These are phyloP conservation scores for Cenchrus purpureus DNA, from an alignment of 176 grass and related monocot genomes.

Conservation along the genomic window DNA sequence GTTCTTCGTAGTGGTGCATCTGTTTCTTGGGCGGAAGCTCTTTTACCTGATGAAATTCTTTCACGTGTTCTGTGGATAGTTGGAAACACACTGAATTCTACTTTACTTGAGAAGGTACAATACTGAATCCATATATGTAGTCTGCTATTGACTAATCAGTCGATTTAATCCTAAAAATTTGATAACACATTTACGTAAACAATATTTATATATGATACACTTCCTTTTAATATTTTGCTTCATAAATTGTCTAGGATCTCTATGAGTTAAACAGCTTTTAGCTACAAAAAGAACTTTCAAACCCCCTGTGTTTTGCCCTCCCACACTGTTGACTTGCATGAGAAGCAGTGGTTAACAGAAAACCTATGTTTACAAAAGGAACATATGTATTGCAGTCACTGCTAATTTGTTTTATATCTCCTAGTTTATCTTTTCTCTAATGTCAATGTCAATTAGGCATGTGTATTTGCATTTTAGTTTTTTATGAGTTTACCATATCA, in stretches of 20 bases:
- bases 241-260: background rate
- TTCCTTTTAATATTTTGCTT: background rate
- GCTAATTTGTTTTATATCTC: background rate
- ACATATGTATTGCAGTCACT: background rate
- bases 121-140: slow-evolving; percentile 21
- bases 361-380: background rate
- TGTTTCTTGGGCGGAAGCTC: slow-evolving; percentile 73
- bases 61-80: slow-evolving; percentile 81
- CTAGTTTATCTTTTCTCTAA: slow-evolving; percentile 1
- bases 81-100: slow-evolving; percentile 69
- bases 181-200: slow-evolving; percentile 5
- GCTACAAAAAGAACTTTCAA: background rate
- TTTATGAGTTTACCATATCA: slow-evolving; percentile 14
- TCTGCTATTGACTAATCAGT: slow-evolving; percentile 17
- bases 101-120: slow-evolving; percentile 80
- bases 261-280: background rate
- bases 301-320: background rate
- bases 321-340: background rate
- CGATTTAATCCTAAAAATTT: slow-evolving; percentile 19
- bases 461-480: slow-evolving; percentile 20
- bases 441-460: slow-evolving; percentile 7
- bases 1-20: slow-evolving; percentile 57
- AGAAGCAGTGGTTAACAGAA: background rate
- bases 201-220: background rate
- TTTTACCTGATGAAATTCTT: slow-evolving; percentile 75